Evolutionary conservation across 2,329 filamentous ascomycete genomes (phyloP).

Genomic region (Paecilomyces dactylethromorphus): DNA sequence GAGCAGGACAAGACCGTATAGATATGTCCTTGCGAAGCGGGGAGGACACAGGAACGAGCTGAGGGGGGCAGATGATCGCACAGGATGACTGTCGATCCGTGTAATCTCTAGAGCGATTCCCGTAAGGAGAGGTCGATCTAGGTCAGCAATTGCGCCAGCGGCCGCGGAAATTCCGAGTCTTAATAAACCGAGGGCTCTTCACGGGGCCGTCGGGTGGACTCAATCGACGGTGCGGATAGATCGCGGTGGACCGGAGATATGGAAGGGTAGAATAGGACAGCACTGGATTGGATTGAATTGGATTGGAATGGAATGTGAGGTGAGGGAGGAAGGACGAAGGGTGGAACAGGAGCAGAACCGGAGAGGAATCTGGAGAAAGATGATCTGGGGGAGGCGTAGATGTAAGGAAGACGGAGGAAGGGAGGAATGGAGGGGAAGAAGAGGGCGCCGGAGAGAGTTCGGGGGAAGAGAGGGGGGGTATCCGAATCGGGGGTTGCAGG

Average conservation of each 20-base stretch:
- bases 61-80: slow-evolving; percentile 2
- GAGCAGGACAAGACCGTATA: neutral
- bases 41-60: slow-evolving; percentile 8
- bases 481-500: slow-evolving; percentile 3
- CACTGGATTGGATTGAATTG: too few relatives aligned
- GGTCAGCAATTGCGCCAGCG: neutral
- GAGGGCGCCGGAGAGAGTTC: slow-evolving; percentile 17
- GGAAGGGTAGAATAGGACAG: slow-evolving; percentile 9
- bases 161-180: neutral
- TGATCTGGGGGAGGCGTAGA: slow-evolving; percentile 19
- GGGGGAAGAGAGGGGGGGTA: slow-evolving; percentile 13
- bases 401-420: slow-evolving; percentile 12
- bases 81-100: slow-evolving; percentile 1
- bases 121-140: slow-evolving; percentile 8
- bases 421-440: slow-evolving; percentile 20
- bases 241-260: slow-evolving; percentile 8
- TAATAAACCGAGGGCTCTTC: neutral
- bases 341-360: neutral
- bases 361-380: slow-evolving; percentile 16
- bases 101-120: slow-evolving; percentile 1
- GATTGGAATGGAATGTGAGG: neutral
- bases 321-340: too few relatives aligned
- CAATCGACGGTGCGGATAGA: slow-evolving; percentile 4
- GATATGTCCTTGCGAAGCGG: neutral
- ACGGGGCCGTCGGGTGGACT: neutral